Evolutionary conservation across 306 rosid genomes (phyloP).

Genomic region (Cyamopsis tetragonoloba): DNA sequence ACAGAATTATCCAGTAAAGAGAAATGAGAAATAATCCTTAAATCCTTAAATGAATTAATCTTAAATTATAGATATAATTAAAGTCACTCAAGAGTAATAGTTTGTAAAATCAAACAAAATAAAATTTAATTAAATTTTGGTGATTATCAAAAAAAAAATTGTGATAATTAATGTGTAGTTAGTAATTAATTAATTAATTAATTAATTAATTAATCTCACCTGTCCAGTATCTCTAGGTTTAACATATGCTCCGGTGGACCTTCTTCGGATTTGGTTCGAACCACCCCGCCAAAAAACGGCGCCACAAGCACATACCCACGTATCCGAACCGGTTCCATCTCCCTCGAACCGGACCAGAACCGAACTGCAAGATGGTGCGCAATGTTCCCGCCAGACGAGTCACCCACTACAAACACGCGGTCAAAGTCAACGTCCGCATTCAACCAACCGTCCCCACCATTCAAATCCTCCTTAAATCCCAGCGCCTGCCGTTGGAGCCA

Average conservation of each 20-base stretch:
- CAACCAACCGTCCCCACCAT: constrained; percentile 55
- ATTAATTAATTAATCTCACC: constrained; percentile 35
- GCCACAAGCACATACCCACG: constrained; percentile 70
- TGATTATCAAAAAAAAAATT: no score
- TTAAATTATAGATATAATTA: no score
- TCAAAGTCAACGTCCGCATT: constrained; percentile 47
- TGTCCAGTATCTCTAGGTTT: constrained; percentile 68
- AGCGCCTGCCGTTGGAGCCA: constrained; percentile 58
- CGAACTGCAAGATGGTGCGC: constrained; percentile 83
- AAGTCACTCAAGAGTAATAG: no score
- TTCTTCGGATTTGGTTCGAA: constrained; percentile 74
- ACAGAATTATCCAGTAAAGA: no score
- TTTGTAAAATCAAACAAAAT: no score
- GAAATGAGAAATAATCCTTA: no score
- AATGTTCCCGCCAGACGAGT: constrained; percentile 90
- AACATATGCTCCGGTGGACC: constrained; percentile 54
- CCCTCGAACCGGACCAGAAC: constrained; percentile 25
- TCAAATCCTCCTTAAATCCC: neutral
- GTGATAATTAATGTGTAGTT: no score
- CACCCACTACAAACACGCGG: constrained; percentile 66
- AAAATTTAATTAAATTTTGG: no score
- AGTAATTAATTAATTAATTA: no score
- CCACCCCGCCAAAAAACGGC: constrained; percentile 89
- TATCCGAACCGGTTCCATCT: constrained; percentile 45
- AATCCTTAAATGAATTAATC: no score